These are phyloP conservation scores for Theobroma cacao DNA, from an alignment of 345 rosid species.

Conservation along the genomic window DNA sequence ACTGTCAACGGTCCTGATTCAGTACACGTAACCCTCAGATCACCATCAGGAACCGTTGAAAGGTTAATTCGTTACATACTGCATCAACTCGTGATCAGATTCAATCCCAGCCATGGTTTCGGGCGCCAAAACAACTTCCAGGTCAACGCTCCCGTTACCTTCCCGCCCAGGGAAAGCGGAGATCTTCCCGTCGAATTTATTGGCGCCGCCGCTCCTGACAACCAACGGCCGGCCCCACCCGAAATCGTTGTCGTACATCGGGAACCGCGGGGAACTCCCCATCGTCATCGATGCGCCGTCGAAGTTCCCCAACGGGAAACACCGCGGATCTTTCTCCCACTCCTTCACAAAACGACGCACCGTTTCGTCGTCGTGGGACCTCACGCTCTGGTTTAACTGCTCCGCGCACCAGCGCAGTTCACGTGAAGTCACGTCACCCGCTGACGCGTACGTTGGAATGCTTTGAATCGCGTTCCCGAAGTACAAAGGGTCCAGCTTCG, in stretches of 20 bases:
- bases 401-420: slow-evolving; percentile 89
- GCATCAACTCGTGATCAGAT: slow-evolving; percentile 72
- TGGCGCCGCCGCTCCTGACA: slow-evolving; percentile 76
- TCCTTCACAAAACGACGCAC: slow-evolving; percentile 47
- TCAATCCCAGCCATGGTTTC: slow-evolving; percentile 81
- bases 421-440: slow-evolving; percentile 59
- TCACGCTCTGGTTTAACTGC: slow-evolving; percentile 55
- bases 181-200: slow-evolving; percentile 95
- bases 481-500: slow-evolving; percentile 61
- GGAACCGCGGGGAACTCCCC: slow-evolving; percentile 94
- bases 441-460: slow-evolving; percentile 67
- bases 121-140: slow-evolving; percentile 81
- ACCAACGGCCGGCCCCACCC: slow-evolving; percentile 97
- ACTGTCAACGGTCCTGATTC: neutral
- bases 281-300: slow-evolving; percentile 86
- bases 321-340: slow-evolving; percentile 79
- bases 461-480: slow-evolving; percentile 98
- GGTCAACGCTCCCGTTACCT: slow-evolving; percentile 75
- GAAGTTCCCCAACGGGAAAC: slow-evolving; percentile 81
- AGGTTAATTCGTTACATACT: slow-evolving; percentile 36
- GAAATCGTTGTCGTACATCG: slow-evolving; percentile 92
- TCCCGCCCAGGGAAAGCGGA: slow-evolving; percentile 92
- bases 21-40: neutral
- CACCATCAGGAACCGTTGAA: neutral
- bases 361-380: slow-evolving; percentile 50